Conservation (phyloP, 176 grass and related monocot genomes). For the Zizania latifolia region DNA sequence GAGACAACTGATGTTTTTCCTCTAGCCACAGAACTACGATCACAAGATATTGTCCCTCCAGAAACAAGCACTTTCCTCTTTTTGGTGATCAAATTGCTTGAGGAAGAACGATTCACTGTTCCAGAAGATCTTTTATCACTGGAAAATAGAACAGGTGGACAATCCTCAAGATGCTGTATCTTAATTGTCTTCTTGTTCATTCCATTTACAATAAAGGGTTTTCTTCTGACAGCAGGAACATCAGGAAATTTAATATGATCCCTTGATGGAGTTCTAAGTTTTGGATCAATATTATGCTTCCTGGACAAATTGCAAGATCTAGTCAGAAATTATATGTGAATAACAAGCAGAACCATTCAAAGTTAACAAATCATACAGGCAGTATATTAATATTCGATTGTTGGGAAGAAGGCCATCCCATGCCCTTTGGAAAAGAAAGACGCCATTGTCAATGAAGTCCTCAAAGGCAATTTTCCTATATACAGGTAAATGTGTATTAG, state of each 20-base stretch:
- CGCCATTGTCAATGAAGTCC: constrained; percentile 40
- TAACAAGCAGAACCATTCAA: not conserved
- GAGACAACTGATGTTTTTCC: constrained; percentile 16
- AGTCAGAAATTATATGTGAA: not conserved
- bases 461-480: constrained; percentile 49
- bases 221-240: constrained; percentile 24
- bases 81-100: constrained; percentile 11
- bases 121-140: constrained; percentile 28
- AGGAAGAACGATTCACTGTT: not conserved
- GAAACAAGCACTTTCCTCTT: constrained; percentile 22
- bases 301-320: constrained; percentile 33
- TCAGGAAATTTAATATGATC: constrained; percentile 64
- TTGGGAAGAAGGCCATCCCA: constrained; percentile 61
- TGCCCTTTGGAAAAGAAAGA: constrained; percentile 45
- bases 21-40: not conserved
- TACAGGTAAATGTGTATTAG: not conserved
- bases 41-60: constrained; percentile 12
- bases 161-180: constrained; percentile 9
- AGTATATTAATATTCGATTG: constrained; percentile 67
- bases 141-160: not conserved
- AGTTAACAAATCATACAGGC: constrained; percentile 47
- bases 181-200: constrained; percentile 30
- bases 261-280: constrained; percentile 36
- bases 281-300: constrained; percentile 52
- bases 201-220: constrained; percentile 27